Conservation (phyloP, 1,284 basidiomycete genomes). For the Spongiforma sp. region DNA sequence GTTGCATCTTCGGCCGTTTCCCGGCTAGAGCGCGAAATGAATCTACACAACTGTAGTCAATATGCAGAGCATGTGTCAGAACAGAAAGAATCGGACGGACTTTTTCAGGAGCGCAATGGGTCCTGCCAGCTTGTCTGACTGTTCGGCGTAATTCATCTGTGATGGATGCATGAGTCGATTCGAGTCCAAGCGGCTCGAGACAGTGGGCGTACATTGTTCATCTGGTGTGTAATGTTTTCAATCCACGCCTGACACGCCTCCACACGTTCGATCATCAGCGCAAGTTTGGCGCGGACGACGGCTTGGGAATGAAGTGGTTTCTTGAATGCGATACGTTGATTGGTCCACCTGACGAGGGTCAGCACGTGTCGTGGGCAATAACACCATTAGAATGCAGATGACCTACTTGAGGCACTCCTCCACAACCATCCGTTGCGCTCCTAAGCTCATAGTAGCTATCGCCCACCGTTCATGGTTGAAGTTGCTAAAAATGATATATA, state of each 20-base stretch:
- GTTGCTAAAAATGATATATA: conserved; percentile 86
- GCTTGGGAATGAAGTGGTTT: conserved; percentile 90
- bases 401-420: conserved; percentile 81
- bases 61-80: background rate
- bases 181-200: conserved; percentile 1
- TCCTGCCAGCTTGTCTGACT: conserved; percentile 76
- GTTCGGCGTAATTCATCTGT: conserved; percentile 83
- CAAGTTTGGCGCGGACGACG: conserved; percentile 91
- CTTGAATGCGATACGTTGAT: conserved; percentile 86
- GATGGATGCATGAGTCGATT: conserved; percentile 3
- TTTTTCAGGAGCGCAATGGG: conserved; percentile 76
- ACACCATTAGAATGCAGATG: background rate
- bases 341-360: conserved; percentile 64
- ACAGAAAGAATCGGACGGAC: conserved; percentile 42
- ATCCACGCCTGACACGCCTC: conserved; percentile 92
- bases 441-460: conserved; percentile 74
- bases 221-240: conserved; percentile 89
- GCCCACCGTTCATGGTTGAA: conserved; percentile 91
- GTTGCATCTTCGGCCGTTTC: conserved; percentile 76
- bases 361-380: background rate
- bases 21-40: conserved; percentile 67
- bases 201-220: conserved; percentile 76
- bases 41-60: conserved; percentile 45
- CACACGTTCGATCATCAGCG: conserved; percentile 87
- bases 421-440: conserved; percentile 73